phyloP scores from a whole-genome alignment of 208 protist species.

The Lotmaria passim region DNA sequence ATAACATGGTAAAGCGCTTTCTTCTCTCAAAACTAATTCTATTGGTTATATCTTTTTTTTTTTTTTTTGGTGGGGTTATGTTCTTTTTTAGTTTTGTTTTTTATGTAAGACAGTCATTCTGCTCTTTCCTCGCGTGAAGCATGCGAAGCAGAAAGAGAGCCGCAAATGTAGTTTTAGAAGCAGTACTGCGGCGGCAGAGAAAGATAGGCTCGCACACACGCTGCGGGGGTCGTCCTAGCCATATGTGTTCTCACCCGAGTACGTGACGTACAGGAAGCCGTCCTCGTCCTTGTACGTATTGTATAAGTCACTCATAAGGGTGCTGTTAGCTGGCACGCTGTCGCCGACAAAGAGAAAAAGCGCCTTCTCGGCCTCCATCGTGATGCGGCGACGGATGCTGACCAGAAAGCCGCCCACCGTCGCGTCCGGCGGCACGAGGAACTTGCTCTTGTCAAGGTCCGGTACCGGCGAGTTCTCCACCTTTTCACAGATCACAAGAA shows the following conservation, averaged over 20 bases:
- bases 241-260: constrained; percentile 92
- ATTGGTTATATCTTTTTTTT: neutral
- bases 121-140: too few relatives aligned
- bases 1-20: neutral
- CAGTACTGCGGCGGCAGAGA: too few relatives aligned
- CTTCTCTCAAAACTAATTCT: too few relatives aligned
- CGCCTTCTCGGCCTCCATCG: constrained; percentile 88
- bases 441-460: constrained; percentile 94
- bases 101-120: too few relatives aligned
- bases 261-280: constrained; percentile 92
- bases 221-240: constrained; percentile 43
- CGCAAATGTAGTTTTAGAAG: too few relatives aligned
- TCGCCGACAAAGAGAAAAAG: constrained; percentile 96
- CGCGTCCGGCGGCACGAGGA: constrained; percentile 84
- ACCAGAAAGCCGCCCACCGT: constrained; percentile 95
- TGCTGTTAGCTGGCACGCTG: constrained; percentile 81
- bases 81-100: too few relatives aligned
- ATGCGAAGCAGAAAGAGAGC: too few relatives aligned
- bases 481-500: constrained; percentile 94
- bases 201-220: too few relatives aligned
- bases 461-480: constrained; percentile 83
- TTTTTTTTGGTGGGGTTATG: neutral
- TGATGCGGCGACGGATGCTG: constrained; percentile 94
- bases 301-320: constrained; percentile 78
- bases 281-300: constrained; percentile 94